Evolutionary conservation across 2,329 filamentous ascomycete species (phyloP), one percentile per base, ranked within the genome.

Genomic region (Mycocentrospora acerina): DNA sequence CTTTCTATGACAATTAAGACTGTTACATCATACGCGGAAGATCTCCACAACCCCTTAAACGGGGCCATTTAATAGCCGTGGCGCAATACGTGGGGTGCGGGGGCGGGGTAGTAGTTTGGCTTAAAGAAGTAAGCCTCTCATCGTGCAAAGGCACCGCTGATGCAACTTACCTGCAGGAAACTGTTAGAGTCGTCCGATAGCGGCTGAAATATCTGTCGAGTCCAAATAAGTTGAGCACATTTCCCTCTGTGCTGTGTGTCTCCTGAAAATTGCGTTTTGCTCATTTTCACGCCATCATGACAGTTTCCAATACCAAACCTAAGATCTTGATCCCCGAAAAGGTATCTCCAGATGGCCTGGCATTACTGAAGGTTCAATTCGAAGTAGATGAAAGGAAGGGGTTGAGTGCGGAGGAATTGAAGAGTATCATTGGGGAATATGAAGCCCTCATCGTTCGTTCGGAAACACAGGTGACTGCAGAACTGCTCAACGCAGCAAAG

Each of bases 391-490:
- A 82, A 47, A 79, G 77, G 35, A 78, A 79, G 33, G 79, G 78
- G 1, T 69, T 90, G 12, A 76, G 75, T 3, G 66, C 83, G 0
- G 73, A 81, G 2, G 79, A 89, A 48, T 75, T 91, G 14, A 67
- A 83, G 28, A 51, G 70, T n/a, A 75, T 84, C 41, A 89, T 91
- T 40, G 78, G 81, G 0, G 71, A 77, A 15, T 90, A 90, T 64
- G 80, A 90, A 32, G 88, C 84, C 14, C 75, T 91, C 35, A 86
- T 91, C 44, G 82, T 91, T 27, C 82, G 87, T 3, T 90, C 86
- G 25, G 87, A 90, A 68, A 91, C 87, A 2, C 86, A 90, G 59
- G 86, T 91, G 43, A 90, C 84, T 0, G 77, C 83, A 0, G 71
- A 77, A 3, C 74, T 91, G 1, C 74, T 91, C 10, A 68, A 72